These are phyloP conservation scores for Stachybotrys elegans DNA, from an alignment of 2,329 filamentous ascomycete genomes.

Conservation along the genomic window DNA sequence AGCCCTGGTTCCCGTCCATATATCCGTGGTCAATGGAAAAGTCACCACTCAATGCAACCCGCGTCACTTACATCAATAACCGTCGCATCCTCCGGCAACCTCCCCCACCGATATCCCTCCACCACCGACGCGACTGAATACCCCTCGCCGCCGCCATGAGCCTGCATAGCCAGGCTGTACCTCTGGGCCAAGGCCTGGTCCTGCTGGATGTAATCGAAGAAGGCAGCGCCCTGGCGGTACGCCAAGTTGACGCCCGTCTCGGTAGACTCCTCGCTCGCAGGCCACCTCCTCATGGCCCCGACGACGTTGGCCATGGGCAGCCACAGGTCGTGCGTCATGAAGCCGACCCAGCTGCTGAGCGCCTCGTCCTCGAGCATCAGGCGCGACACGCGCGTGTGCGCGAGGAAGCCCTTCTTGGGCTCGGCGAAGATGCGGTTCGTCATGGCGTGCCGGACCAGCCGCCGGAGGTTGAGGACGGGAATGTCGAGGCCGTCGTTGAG, in stretches of 20 bases:
- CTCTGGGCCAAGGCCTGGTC: constrained; percentile 18
- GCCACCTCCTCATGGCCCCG: constrained; percentile 29
- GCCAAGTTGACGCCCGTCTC: constrained; percentile 27
- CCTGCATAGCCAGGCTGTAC: constrained; percentile 26
- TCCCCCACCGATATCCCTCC: constrained; percentile 14
- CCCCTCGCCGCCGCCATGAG: constrained; percentile 18
- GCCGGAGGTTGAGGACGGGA: constrained; percentile 21
- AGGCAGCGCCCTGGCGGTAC: constrained; percentile 15
- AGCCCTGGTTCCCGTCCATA: constrained; percentile 20
- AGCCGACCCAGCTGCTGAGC: constrained; percentile 24
- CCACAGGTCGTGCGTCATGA: constrained; percentile 22
- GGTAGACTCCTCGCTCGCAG: constrained; percentile 25
- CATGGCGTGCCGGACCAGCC: constrained; percentile 33
- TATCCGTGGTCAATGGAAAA: constrained; percentile 4
- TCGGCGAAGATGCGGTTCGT: constrained; percentile 34
- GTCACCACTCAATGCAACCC: background rate
- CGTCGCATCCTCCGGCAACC: constrained; percentile 15
- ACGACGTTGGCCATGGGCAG: constrained; percentile 23
- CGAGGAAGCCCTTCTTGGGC: constrained; percentile 28
- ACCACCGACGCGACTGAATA: constrained; percentile 4
- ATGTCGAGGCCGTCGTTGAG: constrained; percentile 31
- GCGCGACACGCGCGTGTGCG: constrained; percentile 30
- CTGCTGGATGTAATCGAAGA: constrained; percentile 23
- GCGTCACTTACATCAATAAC: constrained; percentile 20
- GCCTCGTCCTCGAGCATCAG: constrained; percentile 21